Base-by-base conservation (phyloP, 805 yeast species). In the Candida arabinofermentans region DNA sequence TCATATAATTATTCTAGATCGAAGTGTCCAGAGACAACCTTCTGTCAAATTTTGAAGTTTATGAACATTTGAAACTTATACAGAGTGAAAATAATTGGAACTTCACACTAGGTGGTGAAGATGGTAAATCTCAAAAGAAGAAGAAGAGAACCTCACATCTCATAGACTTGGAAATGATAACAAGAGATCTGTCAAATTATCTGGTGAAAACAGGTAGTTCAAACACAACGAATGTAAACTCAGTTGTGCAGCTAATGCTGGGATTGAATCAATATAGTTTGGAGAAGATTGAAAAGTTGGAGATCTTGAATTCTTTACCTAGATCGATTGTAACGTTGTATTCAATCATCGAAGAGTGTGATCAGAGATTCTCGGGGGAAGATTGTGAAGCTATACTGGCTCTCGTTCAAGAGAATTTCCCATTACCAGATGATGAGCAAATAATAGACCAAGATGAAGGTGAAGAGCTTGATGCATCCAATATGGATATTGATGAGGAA, bases 281-380 rank as follows among this genome's bases (percentile, higher is more conserved):
- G 40, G 89, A 83, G 65, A 86, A 87, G 61, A 81, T 86, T 21
- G 99, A 91, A 57, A 79, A 81, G 50, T 67, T 91, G 31, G 96
- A 91, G 64, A 77, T 91, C 30, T 74, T 90, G 42, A 90, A 91
- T 59, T 70, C 81, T 7, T 71, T 87, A 23, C 99, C 99, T 1
- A 69, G 82, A 35, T 77, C 87, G 5, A 66, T 87, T 70, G 96
- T 90, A 10, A 82, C 78, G 27, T 69, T 91, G 39, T 88, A 80
- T 58, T 73, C 93, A 0, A 66, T 91, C 23, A 79, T 91, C 1
- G 99, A 91, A 58, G 98, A 93, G 58, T 91, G 96, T 62, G 99
- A 91, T 51, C 80, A 78, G 47, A 71, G 99, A 52, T 83, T 89
- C 53, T 65, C 67, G n/a, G 86, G 85, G 44, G 83, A 77, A 1